Conservation (phyloP, 257 asterid genomes). For the Solanum chiquidenum region DNA sequence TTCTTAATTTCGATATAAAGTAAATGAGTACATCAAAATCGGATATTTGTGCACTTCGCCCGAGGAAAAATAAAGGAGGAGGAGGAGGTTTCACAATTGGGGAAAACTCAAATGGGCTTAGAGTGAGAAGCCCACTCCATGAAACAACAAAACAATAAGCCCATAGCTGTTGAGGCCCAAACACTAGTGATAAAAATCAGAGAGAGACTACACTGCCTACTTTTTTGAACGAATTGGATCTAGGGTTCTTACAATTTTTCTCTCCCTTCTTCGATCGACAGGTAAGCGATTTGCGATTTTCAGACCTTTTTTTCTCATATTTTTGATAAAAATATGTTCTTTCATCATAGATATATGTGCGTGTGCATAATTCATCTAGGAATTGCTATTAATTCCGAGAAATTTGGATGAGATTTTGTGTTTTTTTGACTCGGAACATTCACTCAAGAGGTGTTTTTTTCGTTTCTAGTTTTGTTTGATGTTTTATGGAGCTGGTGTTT, state of each 20-base stretch:
- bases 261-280: not conserved
- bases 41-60: not conserved
- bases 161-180: not conserved
- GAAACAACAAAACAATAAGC: not conserved
- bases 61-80: not conserved
- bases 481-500: not conserved
- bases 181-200: not conserved
- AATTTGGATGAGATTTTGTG: not conserved
- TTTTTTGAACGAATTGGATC: not conserved
- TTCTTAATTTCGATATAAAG: too few species aligned
- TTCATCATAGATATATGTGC: not conserved
- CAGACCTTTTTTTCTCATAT: too few species aligned
- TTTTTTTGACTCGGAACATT: not conserved
- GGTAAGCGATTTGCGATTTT: not conserved
- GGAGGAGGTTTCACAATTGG: not conserved
- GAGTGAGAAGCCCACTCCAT: not conserved
- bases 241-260: constrained; percentile 13
- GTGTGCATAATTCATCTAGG: not conserved
- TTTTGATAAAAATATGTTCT: not conserved
- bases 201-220: rapidly evolving
- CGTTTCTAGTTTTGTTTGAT: not conserved
- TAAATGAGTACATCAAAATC: not conserved
- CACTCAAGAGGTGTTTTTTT: not conserved
- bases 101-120: not conserved
- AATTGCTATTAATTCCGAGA: not conserved